Evolutionary conservation across 2,329 filamentous ascomycete genomes (phyloP).

Genomic region (Clonostachys byssicola): DNA sequence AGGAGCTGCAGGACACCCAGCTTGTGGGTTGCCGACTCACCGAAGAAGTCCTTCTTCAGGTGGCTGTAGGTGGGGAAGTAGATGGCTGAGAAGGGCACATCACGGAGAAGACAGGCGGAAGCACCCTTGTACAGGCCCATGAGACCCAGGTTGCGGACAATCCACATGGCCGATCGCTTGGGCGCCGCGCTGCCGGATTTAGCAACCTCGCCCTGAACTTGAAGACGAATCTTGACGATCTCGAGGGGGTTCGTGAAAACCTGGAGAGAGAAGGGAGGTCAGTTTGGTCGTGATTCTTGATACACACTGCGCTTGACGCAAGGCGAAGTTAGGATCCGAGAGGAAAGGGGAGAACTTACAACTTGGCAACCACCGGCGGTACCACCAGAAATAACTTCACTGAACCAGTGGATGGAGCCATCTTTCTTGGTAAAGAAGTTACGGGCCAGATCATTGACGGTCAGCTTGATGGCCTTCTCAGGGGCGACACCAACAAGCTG

Average conservation of each 20-base stretch:
- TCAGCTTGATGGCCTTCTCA: conserved; percentile 98
- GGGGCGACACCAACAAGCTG: conserved; percentile 98
- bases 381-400: conserved; percentile 85
- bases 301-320: too few relatives aligned
- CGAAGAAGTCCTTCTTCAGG: conserved; percentile 89
- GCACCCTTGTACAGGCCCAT: conserved; percentile 96
- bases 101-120: conserved; percentile 87
- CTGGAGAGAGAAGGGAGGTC: conserved; percentile 30
- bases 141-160: conserved; percentile 90
- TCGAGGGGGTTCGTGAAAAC: conserved; percentile 97
- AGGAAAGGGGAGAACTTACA: conserved; percentile 51
- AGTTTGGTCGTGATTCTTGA: neutral
- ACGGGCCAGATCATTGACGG: conserved; percentile 92
- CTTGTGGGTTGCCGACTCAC: conserved; percentile 82
- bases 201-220: conserved; percentile 93
- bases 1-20: conserved; percentile 88
- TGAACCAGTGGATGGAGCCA: conserved; percentile 63
- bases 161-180: conserved; percentile 95
- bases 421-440: conserved; percentile 71
- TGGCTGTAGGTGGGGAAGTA: conserved; percentile 98
- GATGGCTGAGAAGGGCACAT: conserved; percentile 97
- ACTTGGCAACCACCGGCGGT: conserved; percentile 92
- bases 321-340: neutral
- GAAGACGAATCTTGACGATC: conserved; percentile 98
- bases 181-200: conserved; percentile 80